A percentile compares a stretch with the other conserved stretches of the same genome.
Conservation (phyloP, 1,139 yeast species). For the Saccharomyces hybrid region DNA sequence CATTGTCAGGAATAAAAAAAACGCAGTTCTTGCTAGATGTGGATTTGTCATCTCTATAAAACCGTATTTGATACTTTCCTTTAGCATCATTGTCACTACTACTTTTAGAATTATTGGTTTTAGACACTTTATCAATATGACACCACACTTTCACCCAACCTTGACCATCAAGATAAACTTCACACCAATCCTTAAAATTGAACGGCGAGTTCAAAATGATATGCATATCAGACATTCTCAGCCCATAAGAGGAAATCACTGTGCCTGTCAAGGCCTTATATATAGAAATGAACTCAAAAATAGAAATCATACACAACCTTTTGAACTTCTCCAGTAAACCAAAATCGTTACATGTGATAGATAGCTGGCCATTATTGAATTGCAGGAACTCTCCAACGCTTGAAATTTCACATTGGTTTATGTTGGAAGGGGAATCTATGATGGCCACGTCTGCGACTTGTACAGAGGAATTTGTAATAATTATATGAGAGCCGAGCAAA, state of each 20-base stretch:
- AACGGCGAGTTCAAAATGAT: slow-evolving; percentile 24
- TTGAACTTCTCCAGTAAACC: slow-evolving; percentile 8
- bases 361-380: slow-evolving; percentile 9
- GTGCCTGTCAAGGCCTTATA: slow-evolving; percentile 28
- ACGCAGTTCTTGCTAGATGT: slow-evolving; percentile 17
- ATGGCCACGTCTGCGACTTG: not conserved
- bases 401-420: not conserved
- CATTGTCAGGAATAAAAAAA: slow-evolving; percentile 25
- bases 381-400: not conserved
- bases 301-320: slow-evolving; percentile 17
- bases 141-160: slow-evolving; percentile 32
- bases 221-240: slow-evolving; percentile 27
- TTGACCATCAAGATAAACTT: slow-evolving; percentile 23
- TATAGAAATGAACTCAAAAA: slow-evolving; percentile 25
- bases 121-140: slow-evolving; percentile 24
- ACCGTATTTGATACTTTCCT: slow-evolving; percentile 26
- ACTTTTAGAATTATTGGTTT: slow-evolving; percentile 7
- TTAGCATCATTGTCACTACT: slow-evolving; percentile 5
- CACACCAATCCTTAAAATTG: slow-evolving; percentile 32
- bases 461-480: not conserved
- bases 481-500: not conserved
- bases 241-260: slow-evolving; percentile 24
- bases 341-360: slow-evolving; percentile 7
- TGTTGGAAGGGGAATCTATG: not conserved
- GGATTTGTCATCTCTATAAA: slow-evolving; percentile 26